Evolutionary conservation across 2,329 filamentous ascomycete genomes (phyloP).

Genomic region (Madurella fahalii): DNA sequence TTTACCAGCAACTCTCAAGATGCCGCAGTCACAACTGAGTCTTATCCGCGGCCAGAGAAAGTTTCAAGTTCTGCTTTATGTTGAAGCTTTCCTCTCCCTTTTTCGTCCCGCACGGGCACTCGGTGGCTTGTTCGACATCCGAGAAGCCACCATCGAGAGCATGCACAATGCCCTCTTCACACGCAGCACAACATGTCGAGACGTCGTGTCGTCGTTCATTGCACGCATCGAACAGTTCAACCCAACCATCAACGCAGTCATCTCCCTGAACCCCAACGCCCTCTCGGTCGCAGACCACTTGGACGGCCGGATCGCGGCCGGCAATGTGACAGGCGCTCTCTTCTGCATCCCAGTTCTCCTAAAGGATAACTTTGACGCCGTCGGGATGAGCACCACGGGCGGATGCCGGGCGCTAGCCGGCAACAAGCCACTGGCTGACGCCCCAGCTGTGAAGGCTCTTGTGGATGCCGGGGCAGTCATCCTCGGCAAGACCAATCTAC

Average conservation of each 20-base stretch:
- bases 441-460: conserved; percentile 47
- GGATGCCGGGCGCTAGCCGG: conserved; percentile 47
- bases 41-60: too few species aligned
- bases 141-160: conserved; percentile 55
- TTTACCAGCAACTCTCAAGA: too few species aligned
- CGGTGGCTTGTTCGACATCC: conserved; percentile 42
- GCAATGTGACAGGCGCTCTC: conserved; percentile 48
- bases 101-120: conserved; percentile 3
- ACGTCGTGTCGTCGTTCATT: conserved; percentile 52
- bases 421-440: conserved; percentile 43
- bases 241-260: conserved; percentile 53
- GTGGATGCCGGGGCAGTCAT: conserved; percentile 51
- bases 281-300: conserved; percentile 44
- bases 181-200: conserved; percentile 49
- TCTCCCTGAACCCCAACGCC: conserved; percentile 45
- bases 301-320: conserved; percentile 42
- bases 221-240: conserved; percentile 55
- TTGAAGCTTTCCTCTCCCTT: not conserved
- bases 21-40: too few species aligned
- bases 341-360: conserved; percentile 60
- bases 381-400: conserved; percentile 54
- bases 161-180: conserved; percentile 54
- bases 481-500: conserved; percentile 57
- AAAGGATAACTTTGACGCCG: conserved; percentile 61
- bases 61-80: too few species aligned